A percentile compares a stretch with the other conserved stretches of the same genome.
These are phyloP conservation scores for Russula sp. DNA, from an alignment of 768 basidiomycete species.

Conservation along the genomic window DNA sequence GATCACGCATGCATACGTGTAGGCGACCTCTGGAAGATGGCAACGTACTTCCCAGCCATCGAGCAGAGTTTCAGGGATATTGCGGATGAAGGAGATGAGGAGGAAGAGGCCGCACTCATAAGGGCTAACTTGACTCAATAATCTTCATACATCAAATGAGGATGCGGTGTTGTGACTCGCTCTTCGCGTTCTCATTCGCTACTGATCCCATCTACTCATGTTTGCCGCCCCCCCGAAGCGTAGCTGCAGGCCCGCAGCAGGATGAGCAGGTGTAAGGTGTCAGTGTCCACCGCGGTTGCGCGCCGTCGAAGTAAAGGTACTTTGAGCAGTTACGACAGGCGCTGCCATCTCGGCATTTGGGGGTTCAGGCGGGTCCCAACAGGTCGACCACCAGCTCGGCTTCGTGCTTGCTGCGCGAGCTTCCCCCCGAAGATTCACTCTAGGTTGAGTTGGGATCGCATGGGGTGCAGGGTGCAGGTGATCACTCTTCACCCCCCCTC, in stretches of 20 bases:
- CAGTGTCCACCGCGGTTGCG: not conserved
- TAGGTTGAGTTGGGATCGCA: too few species aligned
- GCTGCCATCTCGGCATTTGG: not conserved
- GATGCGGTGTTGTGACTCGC: not conserved
- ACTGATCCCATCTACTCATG: not conserved
- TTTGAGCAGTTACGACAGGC: not conserved
- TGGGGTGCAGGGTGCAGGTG: too few species aligned
- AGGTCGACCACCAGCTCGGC: not conserved
- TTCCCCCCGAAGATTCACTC: not conserved
- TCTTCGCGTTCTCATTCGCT: not conserved
- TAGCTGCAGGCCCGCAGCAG: not conserved
- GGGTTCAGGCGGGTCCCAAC: not conserved
- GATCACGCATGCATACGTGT: slow-evolving; percentile 70
- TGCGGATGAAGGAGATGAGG: slow-evolving; percentile 41
- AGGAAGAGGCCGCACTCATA: slow-evolving; percentile 23
- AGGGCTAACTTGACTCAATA: slow-evolving; percentile 4
- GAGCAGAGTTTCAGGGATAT: slow-evolving; percentile 55
- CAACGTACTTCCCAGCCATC: slow-evolving; percentile 66
- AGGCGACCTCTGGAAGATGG: slow-evolving; percentile 82
- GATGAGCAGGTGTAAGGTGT: not conserved
- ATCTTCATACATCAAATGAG: not conserved
- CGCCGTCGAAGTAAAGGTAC: not conserved
- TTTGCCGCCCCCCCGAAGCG: not conserved
- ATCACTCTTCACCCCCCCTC: too few species aligned
- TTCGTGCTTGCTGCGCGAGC: not conserved